Percentiles rank a stretch among this genome's conserved stretches.
phyloP scores from a whole-genome alignment of 306 rosid genomes.

The Echinosophora koreensis region DNA sequence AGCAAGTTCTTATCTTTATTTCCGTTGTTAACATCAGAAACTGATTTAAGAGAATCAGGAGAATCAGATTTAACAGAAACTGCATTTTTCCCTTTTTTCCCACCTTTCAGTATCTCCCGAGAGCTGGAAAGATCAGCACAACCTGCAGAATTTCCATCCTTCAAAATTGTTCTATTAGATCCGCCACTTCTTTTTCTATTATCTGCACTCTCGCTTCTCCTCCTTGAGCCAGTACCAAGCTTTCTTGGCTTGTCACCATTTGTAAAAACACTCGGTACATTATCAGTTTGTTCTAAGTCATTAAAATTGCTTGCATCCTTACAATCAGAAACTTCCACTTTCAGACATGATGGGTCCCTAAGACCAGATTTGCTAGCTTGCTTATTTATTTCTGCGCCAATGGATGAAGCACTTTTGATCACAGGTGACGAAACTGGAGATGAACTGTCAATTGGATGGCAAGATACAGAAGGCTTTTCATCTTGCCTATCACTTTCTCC shows the following conservation, averaged over 20 bases:
- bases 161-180: constrained; percentile 47
- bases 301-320: constrained; percentile 45
- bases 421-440: constrained; percentile 57
- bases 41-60: constrained; percentile 52
- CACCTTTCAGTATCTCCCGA: constrained; percentile 57
- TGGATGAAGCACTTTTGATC: constrained; percentile 51
- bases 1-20: constrained; percentile 58
- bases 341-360: constrained; percentile 21
- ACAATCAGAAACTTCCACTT: constrained; percentile 33
- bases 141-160: constrained; percentile 51
- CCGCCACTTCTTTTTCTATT: constrained; percentile 52
- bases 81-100: constrained; percentile 52
- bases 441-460: constrained; percentile 48
- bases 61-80: constrained; percentile 51
- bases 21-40: constrained; percentile 50
- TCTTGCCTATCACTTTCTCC: constrained; percentile 59
- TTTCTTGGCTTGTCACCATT: constrained; percentile 60
- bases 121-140: constrained; percentile 49
- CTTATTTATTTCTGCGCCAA: constrained; percentile 49
- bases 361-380: constrained; percentile 47
- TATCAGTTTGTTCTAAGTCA: constrained; percentile 49
- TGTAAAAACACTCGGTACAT: constrained; percentile 48
- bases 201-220: constrained; percentile 52
- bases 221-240: constrained; percentile 54
- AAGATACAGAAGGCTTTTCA: constrained; percentile 54